Base-by-base conservation (phyloP, 768 basidiomycete species). In the Zangia roseola region DNA sequence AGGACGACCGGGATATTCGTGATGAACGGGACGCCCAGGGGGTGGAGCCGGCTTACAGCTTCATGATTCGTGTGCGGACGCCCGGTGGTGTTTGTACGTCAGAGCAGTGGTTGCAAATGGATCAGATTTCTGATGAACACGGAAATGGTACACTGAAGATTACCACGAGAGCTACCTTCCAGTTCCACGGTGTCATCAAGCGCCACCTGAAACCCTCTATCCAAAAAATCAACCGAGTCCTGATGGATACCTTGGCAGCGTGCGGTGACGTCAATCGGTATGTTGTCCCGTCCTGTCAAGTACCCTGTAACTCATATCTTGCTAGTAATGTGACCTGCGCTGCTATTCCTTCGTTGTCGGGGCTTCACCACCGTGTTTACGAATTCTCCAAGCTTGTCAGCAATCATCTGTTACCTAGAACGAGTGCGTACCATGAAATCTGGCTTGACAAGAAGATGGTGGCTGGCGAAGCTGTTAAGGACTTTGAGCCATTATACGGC, bases 181-280 rank as follows among this genome's bases (percentile, higher is more conserved):
- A 99, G 71, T 98, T 97, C 79, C 97, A 99, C 69, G 97, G 97
- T 47, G 91, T 99, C 59, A 92, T 99, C 75, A 99, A 99, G 77
- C 80, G 80, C 54, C 93, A 99, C 67, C 71, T 99, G 68, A 98
- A 98, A 72, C 86, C 90, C 25, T 90, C 94, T 16, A 97, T 99
- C 55, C 94, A 97, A 72, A 91, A 84, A 46, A 98, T 98, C 68
- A 99, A 99, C 72, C 78, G 84, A 43, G 84, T 79, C 20, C 63
- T 97, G 57, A 75, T 99, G 50, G 97, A 99, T 69, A 97, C 97
- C 4, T 82, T 99, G 52, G 97, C 95, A 41, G 97, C 97, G 20
- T 98, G 97, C 64, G 97, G 97, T 62, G 97, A 99, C 66, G 97
- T 97, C 43, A 99, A 94, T 73, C 77, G 93, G 88, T 89, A 44